A percentile compares a stretch with the other conserved stretches of the same genome.
Evolutionary conservation across 1,139 yeast genomes (phyloP).

Genomic region (Yamadazyma kanchanaburiensis): DNA sequence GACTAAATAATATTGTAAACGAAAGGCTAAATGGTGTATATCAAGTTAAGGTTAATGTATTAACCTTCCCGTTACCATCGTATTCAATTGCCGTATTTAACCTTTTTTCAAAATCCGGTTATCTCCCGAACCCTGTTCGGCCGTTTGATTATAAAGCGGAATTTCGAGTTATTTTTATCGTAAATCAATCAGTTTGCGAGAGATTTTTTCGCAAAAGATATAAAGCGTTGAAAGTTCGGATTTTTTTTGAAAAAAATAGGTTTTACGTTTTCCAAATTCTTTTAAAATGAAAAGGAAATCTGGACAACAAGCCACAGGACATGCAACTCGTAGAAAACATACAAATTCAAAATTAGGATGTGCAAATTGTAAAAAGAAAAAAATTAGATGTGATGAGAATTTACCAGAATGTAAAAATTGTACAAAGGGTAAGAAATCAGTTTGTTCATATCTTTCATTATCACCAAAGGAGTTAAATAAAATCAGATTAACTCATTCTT

Average conservation of each 20-base stretch:
- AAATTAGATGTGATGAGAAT: constrained; percentile 46
- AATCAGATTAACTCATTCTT: constrained; percentile 26
- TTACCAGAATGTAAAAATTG: constrained; percentile 43
- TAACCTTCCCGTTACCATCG: too few relatives aligned
- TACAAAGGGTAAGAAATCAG: constrained; percentile 23
- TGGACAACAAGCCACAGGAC: constrained; percentile 1
- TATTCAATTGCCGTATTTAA: too few relatives aligned
- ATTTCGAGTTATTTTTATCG: background rate
- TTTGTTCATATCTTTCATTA: constrained; percentile 32
- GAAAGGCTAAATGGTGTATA: too few relatives aligned
- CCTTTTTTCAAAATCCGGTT: too few relatives aligned
- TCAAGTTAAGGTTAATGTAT: too few relatives aligned
- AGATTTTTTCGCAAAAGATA: background rate
- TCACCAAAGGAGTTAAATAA: constrained; percentile 21
- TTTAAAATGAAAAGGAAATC: constrained; percentile 1
- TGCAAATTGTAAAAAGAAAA: constrained; percentile 39
- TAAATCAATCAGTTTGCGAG: constrained; percentile 2
- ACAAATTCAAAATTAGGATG: constrained; percentile 46
- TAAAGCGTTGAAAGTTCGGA: too few relatives aligned
- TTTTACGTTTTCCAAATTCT: too few relatives aligned
- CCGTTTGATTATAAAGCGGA: too few relatives aligned
- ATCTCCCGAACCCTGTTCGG: too few relatives aligned
- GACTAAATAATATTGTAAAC: too few relatives aligned
- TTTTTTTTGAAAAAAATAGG: too few relatives aligned
- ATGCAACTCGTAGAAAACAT: constrained; percentile 24